Conservation (phyloP, 148 eudicot genomes). For the Cornus suecica region DNA sequence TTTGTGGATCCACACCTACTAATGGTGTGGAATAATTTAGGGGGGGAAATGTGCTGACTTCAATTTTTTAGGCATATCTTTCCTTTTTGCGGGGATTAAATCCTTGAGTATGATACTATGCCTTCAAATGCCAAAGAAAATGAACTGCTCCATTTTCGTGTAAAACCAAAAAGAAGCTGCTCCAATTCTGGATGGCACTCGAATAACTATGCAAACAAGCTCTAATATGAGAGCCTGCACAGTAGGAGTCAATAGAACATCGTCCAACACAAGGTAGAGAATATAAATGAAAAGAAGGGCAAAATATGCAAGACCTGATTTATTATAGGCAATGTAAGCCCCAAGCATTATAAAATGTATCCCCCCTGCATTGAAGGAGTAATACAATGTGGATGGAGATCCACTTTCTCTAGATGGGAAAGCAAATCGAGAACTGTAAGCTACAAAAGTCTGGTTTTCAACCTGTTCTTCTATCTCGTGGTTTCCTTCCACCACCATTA, state of each 20-base stretch:
- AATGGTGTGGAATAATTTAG: not conserved
- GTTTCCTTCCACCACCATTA: conserved; percentile 97
- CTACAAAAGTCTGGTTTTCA: conserved; percentile 62
- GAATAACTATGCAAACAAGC: not conserved
- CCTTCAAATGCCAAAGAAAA: conserved; percentile 1
- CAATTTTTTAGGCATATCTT: not conserved
- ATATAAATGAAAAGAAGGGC: not conserved
- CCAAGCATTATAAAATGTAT: conserved; percentile 94
- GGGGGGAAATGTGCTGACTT: not conserved
- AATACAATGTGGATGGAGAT: conserved; percentile 79
- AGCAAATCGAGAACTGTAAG: conserved; percentile 92
- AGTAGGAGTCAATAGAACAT: not conserved
- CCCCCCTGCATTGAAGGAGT: conserved; percentile 96
- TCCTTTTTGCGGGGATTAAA: not conserved
- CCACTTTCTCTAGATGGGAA: conserved; percentile 87
- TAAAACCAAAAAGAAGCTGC: not conserved
- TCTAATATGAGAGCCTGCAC: not conserved
- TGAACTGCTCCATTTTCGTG: not conserved
- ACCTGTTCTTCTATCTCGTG: conserved; percentile 92
- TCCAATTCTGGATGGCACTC: not conserved
- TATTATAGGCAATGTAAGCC: conserved; percentile 69
- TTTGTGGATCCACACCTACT: not conserved
- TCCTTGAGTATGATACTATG: not conserved
- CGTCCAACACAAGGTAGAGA: not conserved
- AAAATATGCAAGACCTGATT: conserved; percentile 49